phyloP scores from a whole-genome alignment of 768 basidiomycete species.

The Aureoboletus auriporus region DNA sequence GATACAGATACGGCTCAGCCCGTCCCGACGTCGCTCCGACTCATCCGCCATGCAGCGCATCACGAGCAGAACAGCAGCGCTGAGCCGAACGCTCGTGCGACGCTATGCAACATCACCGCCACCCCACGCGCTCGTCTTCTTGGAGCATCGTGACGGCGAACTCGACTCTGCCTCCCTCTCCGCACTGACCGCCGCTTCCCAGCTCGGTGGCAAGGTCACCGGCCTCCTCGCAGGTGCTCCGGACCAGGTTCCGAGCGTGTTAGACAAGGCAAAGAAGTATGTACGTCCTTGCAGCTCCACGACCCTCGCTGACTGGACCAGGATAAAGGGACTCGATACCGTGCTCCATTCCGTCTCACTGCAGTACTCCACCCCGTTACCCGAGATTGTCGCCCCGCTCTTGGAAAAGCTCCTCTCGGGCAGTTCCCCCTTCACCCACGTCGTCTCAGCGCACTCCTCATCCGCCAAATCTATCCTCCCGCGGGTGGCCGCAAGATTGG shows the following conservation, averaged over 20 bases:
- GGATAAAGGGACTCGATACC: constrained; percentile 63
- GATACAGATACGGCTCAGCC: not conserved
- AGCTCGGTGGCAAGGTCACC: constrained; percentile 83
- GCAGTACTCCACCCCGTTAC: constrained; percentile 63
- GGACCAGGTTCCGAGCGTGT: constrained; percentile 58
- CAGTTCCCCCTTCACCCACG: constrained; percentile 74
- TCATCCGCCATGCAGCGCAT: constrained; percentile 16
- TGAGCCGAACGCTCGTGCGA: constrained; percentile 31
- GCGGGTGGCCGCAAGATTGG: constrained; percentile 84
- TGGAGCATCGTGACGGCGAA: constrained; percentile 81
- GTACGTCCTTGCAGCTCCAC: constrained; percentile 14
- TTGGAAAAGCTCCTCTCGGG: constrained; percentile 68
- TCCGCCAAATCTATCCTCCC: constrained; percentile 91
- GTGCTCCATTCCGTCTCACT: constrained; percentile 68
- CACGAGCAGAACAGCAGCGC: constrained; percentile 7
- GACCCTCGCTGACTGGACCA: constrained; percentile 25
- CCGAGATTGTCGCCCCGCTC: constrained; percentile 81
- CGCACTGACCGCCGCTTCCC: constrained; percentile 85
- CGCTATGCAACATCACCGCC: constrained; percentile 57
- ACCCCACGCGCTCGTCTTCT: constrained; percentile 79
- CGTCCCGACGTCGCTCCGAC: not conserved
- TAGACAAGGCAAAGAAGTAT: constrained; percentile 81
- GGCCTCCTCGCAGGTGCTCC: constrained; percentile 69
- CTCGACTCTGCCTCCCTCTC: constrained; percentile 85
- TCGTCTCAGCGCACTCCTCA: constrained; percentile 90